These are phyloP conservation scores for Acacia pycnantha DNA, from an alignment of 331 rosid species.

Conservation along the genomic window DNA sequence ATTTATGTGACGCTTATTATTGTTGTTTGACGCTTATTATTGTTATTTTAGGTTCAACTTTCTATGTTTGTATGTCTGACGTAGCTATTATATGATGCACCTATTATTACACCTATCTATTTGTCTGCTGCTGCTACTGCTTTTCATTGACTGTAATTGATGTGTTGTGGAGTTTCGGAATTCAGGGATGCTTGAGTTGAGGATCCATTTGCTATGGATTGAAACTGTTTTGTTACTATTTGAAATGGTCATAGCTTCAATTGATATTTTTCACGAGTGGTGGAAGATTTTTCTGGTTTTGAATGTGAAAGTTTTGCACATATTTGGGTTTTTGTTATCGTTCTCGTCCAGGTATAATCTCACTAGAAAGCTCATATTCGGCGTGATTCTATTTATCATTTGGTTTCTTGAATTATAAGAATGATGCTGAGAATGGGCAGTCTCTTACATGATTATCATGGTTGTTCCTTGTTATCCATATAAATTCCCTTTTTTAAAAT, in stretches of 20 bases:
- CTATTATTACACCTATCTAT: too few species aligned
- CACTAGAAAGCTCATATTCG: neutral
- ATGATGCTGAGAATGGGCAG: neutral
- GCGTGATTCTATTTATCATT: neutral
- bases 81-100: too few species aligned
- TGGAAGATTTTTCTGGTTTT: slow-evolving; percentile 3
- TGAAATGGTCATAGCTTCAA: neutral
- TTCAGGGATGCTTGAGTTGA: slow-evolving; percentile 9
- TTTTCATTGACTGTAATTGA: neutral
- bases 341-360: neutral
- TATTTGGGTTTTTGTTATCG: slow-evolving; percentile 2
- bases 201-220: neutral
- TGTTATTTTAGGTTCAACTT: too few species aligned
- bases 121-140: neutral
- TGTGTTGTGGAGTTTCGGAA: neutral
- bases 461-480: neutral
- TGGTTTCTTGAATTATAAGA: neutral
- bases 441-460: neutral
- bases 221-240: neutral
- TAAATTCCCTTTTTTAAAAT: neutral
- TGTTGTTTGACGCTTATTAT: too few species aligned
- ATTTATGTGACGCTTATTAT: too few species aligned
- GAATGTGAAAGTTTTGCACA: slow-evolving; percentile 1
- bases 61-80: too few species aligned
- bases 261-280: neutral